A percentile compares a stretch with the other conserved stretches of the same genome.
Evolutionary conservation across 2,329 filamentous ascomycete species (phyloP).

Genomic region (Sclerotinia nivalis): DNA sequence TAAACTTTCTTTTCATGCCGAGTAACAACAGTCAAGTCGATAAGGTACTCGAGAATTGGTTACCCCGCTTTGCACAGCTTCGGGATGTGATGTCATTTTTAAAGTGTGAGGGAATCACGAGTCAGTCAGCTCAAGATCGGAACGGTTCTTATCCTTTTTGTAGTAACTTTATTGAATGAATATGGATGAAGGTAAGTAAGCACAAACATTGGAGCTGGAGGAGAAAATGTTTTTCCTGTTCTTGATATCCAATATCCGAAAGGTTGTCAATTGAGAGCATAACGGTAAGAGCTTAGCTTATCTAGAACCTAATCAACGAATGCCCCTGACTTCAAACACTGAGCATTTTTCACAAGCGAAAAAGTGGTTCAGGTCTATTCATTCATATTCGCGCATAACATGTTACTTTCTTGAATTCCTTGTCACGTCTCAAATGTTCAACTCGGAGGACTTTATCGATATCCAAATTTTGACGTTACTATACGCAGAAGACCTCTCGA

Average conservation of each 20-base stretch:
- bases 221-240: neutral
- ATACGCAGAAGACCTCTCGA: too few relatives aligned
- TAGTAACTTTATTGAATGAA: neutral
- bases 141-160: neutral
- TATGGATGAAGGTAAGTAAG: neutral
- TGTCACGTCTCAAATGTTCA: neutral
- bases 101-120: neutral
- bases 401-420: neutral
- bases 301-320: neutral
- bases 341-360: neutral
- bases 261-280: neutral
- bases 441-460: neutral
- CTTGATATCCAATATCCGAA: neutral
- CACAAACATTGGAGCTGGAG: neutral
- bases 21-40: neutral
- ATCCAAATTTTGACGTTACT: too few relatives aligned
- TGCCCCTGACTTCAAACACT: neutral
- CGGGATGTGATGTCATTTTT: neutral
- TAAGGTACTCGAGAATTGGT: neutral
- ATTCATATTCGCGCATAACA: neutral
- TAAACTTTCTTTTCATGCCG: neutral
- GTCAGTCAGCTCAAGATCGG: neutral
- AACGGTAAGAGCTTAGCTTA: neutral
- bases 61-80: conserved; percentile 6
- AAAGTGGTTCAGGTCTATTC: fast-evolving